Evolutionary conservation across 495 filamentous ascomycete genomes (phyloP).

Genomic region (Alectoria sarmentosa): DNA sequence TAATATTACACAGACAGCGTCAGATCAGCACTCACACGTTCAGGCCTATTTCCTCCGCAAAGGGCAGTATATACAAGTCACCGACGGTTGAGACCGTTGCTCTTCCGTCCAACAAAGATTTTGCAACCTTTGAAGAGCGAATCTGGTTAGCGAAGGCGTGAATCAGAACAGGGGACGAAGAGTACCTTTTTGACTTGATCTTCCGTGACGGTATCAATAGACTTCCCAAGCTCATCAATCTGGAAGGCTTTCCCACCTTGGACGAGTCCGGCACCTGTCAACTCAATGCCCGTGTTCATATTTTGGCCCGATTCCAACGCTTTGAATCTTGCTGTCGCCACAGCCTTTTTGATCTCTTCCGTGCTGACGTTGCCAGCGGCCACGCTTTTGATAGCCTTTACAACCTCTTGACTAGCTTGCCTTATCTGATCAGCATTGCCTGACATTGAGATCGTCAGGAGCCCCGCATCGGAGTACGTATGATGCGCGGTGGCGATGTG

Average conservation of each 20-base stretch:
- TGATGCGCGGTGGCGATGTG: constrained; percentile 62
- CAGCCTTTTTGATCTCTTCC: constrained; percentile 86
- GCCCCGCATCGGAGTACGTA: constrained; percentile 90
- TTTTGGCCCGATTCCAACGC: constrained; percentile 78
- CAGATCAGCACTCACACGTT: constrained; percentile 59
- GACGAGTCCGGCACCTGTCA: constrained; percentile 70
- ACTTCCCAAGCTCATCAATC: constrained; percentile 72
- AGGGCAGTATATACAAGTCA: constrained; percentile 82
- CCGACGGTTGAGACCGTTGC: constrained; percentile 82
- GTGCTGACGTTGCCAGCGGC: constrained; percentile 64
- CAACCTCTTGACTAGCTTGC: constrained; percentile 52
- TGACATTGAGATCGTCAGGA: constrained; percentile 71
- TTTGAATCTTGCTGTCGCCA: constrained; percentile 88
- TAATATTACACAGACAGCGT: neutral
- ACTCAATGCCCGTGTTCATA: constrained; percentile 56
- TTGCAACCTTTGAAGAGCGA: constrained; percentile 59
- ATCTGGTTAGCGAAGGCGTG: constrained; percentile 18
- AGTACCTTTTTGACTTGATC: constrained; percentile 83
- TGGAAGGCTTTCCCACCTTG: constrained; percentile 79
- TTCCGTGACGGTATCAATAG: constrained; percentile 69
- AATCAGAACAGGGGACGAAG: constrained; percentile 23
- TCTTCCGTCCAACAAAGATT: constrained; percentile 78
- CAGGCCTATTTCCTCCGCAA: constrained; percentile 87
- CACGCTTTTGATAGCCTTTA: constrained; percentile 74
- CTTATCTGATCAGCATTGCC: constrained; percentile 64